Conservation (phyloP, 371 early-diverging fungal species). For the Syncephalis fuscata region DNA sequence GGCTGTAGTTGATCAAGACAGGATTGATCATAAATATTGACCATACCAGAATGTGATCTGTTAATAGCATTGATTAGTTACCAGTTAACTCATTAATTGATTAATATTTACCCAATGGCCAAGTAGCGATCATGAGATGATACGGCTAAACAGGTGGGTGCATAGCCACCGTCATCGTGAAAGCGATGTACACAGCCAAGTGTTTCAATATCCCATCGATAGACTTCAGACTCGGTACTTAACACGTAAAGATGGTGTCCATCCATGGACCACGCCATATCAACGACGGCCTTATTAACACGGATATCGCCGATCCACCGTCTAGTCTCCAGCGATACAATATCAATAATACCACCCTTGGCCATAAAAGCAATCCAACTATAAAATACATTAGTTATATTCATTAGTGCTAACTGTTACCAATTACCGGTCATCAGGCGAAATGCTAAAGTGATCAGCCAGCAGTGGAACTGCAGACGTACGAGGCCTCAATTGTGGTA, state of each 20-base stretch:
- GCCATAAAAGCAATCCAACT: conserved; percentile 53
- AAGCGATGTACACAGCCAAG: conserved; percentile 55
- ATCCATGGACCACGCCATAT: conserved; percentile 40
- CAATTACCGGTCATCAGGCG: too few species aligned
- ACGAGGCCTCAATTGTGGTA: too few species aligned
- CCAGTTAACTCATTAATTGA: neutral
- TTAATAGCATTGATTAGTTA: conserved; percentile 1
- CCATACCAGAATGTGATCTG: conserved; percentile 64
- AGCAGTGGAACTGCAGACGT: too few species aligned
- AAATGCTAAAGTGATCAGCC: too few species aligned
- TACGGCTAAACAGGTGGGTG: conserved; percentile 45
- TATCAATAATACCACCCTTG: conserved; percentile 46
- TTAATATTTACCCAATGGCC: conserved; percentile 51
- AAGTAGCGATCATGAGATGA: conserved; percentile 56
- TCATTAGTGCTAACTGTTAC: neutral
- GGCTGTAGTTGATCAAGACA: conserved; percentile 24
- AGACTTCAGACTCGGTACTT: conserved; percentile 44
- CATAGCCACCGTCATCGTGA: conserved; percentile 66
- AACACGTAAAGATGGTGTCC: conserved; percentile 42
- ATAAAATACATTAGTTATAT: neutral
- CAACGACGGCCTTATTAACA: conserved; percentile 63
- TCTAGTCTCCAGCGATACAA: conserved; percentile 59
- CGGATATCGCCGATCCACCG: conserved; percentile 71
- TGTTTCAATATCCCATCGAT: conserved; percentile 48
- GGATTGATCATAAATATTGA: conserved; percentile 63